Percentiles rank a stretch among this genome's conserved stretches.
phyloP scores from a whole-genome alignment of 371 early-diverging fungal genomes.

The Mortierella sp. region DNA sequence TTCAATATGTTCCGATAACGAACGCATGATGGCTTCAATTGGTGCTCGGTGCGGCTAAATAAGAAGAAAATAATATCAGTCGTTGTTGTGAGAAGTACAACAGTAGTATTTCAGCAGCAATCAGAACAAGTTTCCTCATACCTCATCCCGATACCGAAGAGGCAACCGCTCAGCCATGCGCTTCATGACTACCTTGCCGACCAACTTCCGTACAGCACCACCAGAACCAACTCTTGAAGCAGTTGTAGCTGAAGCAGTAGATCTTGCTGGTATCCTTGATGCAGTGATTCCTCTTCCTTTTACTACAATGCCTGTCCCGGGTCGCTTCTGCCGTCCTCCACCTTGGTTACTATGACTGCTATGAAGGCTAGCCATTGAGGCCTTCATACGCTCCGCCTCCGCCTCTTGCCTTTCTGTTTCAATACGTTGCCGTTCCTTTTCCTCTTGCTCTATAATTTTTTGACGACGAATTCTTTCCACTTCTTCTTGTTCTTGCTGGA shows the following conservation, averaged over 20 bases:
- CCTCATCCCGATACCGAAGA: conserved; percentile 52
- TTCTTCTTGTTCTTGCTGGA: conserved; percentile 53
- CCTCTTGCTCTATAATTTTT: conserved; percentile 42
- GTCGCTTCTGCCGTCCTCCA: conserved; percentile 11
- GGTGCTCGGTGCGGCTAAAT: conserved; percentile 41
- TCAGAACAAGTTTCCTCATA: conserved; percentile 1
- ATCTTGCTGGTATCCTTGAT: conserved; percentile 40
- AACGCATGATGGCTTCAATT: conserved; percentile 52
- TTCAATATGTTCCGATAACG: conserved; percentile 42
- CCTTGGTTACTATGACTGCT: conserved; percentile 6
- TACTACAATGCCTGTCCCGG: not conserved
- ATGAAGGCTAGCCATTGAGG: conserved; percentile 18
- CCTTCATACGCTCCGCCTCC: conserved; percentile 34
- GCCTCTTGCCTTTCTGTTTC: conserved; percentile 39
- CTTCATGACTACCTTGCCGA: conserved; percentile 49
- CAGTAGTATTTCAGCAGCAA: not conserved
- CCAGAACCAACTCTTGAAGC: conserved; percentile 46
- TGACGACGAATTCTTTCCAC: conserved; percentile 40
- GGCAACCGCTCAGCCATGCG: conserved; percentile 47
- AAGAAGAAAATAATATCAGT: not conserved
- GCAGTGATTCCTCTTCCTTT: conserved; percentile 12
- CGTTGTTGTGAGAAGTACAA: not conserved
- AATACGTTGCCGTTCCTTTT: conserved; percentile 32
- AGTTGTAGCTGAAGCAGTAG: conserved; percentile 5
- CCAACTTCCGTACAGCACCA: conserved; percentile 41